Conservation (phyloP, 805 yeast genomes). For the Candida peoriensis region DNA sequence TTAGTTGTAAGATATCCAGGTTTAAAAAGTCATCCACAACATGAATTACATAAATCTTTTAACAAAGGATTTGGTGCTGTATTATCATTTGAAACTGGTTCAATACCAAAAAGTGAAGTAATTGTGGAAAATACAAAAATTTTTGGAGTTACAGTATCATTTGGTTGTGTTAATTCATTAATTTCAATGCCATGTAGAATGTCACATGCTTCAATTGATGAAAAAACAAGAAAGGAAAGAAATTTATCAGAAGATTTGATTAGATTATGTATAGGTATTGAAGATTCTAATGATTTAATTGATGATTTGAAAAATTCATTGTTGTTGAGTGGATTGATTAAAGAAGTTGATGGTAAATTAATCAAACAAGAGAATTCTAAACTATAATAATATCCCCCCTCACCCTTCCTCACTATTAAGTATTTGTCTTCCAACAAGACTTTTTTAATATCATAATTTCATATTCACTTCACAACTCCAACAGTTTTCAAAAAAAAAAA, state of each 20-base stretch:
- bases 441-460: no score
- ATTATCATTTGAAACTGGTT: conserved; percentile 82
- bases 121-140: conserved; percentile 73
- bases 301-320: conserved; percentile 75
- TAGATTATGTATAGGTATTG: conserved; percentile 89
- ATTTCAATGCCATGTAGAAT: conserved; percentile 92
- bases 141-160: conserved; percentile 86
- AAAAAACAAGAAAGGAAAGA: conserved; percentile 79
- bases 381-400: conserved; percentile 7
- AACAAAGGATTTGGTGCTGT: conserved; percentile 89
- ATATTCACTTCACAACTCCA: no score
- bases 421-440: no score
- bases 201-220: conserved; percentile 97
- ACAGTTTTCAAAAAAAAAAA: no score
- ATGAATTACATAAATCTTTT: conserved; percentile 70
- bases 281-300: conserved; percentile 72
- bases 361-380: conserved; percentile 17
- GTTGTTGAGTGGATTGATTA: conserved; percentile 54
- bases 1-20: conserved; percentile 81
- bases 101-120: conserved; percentile 55
- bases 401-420: no score
- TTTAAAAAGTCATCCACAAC: conserved; percentile 72
- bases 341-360: conserved; percentile 25
- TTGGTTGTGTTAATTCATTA: conserved; percentile 90
- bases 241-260: conserved; percentile 90